Evolutionary conservation across 2,329 filamentous ascomycete species (phyloP).

Genomic region (Verticillium longisporum): DNA sequence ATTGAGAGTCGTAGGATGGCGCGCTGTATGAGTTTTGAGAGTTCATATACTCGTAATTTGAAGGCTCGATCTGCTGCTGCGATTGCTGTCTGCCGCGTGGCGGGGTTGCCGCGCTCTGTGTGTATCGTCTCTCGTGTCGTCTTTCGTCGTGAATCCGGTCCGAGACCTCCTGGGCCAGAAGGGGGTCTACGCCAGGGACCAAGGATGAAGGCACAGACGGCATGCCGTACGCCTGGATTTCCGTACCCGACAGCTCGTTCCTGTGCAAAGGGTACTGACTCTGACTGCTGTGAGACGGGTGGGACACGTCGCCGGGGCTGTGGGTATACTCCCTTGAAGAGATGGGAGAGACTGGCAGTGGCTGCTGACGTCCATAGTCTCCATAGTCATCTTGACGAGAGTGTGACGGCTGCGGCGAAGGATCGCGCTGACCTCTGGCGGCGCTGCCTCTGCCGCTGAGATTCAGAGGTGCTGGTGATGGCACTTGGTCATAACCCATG

Average conservation of each 20-base stretch:
- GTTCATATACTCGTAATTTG: conserved; percentile 1
- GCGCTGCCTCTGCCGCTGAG: conserved; percentile 28
- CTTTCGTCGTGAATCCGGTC: conserved; percentile 52
- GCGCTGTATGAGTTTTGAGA: conserved; percentile 19
- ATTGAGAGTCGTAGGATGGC: conserved; percentile 36
- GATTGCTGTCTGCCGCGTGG: conserved; percentile 32
- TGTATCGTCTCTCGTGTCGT: conserved; percentile 38
- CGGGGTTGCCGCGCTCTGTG: conserved; percentile 31
- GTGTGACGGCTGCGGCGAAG: conserved; percentile 14
- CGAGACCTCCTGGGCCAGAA: conserved; percentile 47
- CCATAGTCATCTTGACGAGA: conserved; percentile 7
- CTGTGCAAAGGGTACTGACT: conserved; percentile 21
- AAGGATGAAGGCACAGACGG: conserved; percentile 49
- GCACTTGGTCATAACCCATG: conserved; percentile 27
- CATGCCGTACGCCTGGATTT: conserved; percentile 30
- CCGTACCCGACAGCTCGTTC: conserved; percentile 28
- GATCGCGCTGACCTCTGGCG: conserved; percentile 21
- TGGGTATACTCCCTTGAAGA: conserved; percentile 27
- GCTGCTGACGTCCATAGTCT: conserved; percentile 1
- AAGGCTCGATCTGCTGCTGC: conserved; percentile 12
- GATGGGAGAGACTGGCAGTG: conserved; percentile 19
- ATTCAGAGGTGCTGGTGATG: conserved; percentile 38
- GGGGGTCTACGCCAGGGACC: conserved; percentile 54
- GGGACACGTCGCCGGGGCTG: conserved; percentile 19
- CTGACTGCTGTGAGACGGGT: conserved; percentile 22